Conservation (phyloP, 2,329 filamentous ascomycete species). For the Sodiomyces alkalinus region DNA sequence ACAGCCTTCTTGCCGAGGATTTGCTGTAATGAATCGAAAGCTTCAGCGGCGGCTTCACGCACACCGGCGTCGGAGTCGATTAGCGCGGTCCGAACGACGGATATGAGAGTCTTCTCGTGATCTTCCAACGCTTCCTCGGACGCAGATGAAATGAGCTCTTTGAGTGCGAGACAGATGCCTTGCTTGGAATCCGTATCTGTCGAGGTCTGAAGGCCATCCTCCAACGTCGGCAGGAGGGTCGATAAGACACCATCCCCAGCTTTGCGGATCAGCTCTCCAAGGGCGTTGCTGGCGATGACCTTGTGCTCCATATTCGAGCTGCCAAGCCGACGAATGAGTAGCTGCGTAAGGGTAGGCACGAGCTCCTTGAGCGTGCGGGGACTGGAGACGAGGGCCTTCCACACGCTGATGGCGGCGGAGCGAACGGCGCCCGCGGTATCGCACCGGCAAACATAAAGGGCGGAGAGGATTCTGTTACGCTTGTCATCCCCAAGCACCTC, state of each 20-base stretch:
- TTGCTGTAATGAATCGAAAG: slow-evolving; percentile 88
- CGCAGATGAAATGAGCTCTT: slow-evolving; percentile 82
- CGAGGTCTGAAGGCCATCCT: slow-evolving; percentile 77
- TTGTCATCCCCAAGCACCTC: slow-evolving; percentile 92
- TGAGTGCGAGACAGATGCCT: slow-evolving; percentile 91
- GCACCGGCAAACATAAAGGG: slow-evolving; percentile 91
- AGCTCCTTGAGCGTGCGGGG: slow-evolving; percentile 89
- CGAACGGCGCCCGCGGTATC: slow-evolving; percentile 90
- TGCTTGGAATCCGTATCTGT: slow-evolving; percentile 89
- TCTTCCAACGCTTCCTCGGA: slow-evolving; percentile 81
- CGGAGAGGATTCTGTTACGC: slow-evolving; percentile 93
- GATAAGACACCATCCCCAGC: slow-evolving; percentile 87
- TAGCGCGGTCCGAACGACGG: slow-evolving; percentile 81
- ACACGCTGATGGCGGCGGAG: slow-evolving; percentile 77
- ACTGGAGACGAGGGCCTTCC: slow-evolving; percentile 91
- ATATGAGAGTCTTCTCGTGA: slow-evolving; percentile 88
- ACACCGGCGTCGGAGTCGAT: slow-evolving; percentile 84
- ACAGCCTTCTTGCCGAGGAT: slow-evolving; percentile 88
- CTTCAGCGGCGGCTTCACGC: slow-evolving; percentile 87
- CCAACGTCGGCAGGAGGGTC: slow-evolving; percentile 75
- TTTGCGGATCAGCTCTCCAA: slow-evolving; percentile 93
- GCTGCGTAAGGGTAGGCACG: slow-evolving; percentile 83
- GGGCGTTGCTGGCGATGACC: slow-evolving; percentile 91
- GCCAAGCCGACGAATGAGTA: slow-evolving; percentile 84
- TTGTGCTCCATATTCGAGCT: slow-evolving; percentile 98